A percentile compares a stretch with the other conserved stretches of the same genome.
These are phyloP conservation scores for Monosporascus sp. DNA, from an alignment of 2,329 filamentous ascomycete species.

Conservation along the genomic window DNA sequence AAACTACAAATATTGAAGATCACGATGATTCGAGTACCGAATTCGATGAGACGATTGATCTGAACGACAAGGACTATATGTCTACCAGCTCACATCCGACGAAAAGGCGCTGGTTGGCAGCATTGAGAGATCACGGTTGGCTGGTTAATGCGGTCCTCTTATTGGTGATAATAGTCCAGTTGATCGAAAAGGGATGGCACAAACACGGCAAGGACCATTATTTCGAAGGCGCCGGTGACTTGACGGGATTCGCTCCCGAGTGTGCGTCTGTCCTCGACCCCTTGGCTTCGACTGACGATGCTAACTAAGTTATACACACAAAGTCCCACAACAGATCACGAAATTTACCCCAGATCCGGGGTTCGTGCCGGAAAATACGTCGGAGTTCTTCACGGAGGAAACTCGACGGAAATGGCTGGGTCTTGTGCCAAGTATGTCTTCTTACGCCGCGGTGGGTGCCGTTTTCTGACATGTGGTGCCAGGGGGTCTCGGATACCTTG, in stretches of 20 bases:
- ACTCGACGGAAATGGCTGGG: conserved; percentile 30
- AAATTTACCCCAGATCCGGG: conserved; percentile 30
- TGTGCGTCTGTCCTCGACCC: conserved; percentile 19
- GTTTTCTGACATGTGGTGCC: not conserved
- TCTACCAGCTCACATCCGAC: conserved; percentile 6
- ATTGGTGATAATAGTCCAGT: conserved; percentile 28
- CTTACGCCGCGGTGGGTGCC: not conserved
- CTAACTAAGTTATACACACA: not conserved
- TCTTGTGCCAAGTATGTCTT: conserved; percentile 31
- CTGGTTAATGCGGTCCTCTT: conserved; percentile 30
- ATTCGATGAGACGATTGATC: conserved; percentile 20
- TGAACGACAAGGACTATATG: conserved; percentile 25
- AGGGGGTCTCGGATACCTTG: conserved; percentile 35
- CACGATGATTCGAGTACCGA: conserved; percentile 21
- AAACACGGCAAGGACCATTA: conserved; percentile 11
- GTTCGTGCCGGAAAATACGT: conserved; percentile 33
- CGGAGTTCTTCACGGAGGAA: conserved; percentile 32
- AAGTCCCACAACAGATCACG: conserved; percentile 34
- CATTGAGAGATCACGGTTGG: conserved; percentile 20
- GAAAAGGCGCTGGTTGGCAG: conserved; percentile 8
- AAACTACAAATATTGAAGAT: conserved; percentile 14
- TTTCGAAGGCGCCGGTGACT: conserved; percentile 30
- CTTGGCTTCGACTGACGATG: not conserved
- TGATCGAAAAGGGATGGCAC: conserved; percentile 25
- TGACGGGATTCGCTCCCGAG: conserved; percentile 34